A percentile compares a stretch with the other conserved stretches of the same genome.
Conservation (phyloP, 495 filamentous ascomycete genomes). For the Penicillium canescens region DNA sequence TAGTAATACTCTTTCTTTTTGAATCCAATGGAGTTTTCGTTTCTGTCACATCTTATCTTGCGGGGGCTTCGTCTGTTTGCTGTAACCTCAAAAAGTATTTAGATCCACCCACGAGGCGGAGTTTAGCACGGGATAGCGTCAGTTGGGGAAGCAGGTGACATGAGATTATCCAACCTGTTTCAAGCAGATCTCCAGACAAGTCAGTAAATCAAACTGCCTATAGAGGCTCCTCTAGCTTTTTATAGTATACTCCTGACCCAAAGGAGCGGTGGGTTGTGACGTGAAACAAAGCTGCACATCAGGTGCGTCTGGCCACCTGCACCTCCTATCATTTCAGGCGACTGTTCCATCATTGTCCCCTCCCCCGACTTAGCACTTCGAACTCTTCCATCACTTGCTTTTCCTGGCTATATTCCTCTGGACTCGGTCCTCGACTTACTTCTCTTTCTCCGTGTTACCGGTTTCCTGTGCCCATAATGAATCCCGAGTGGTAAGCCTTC, state of each 20-base stretch:
- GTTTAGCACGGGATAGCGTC: slow-evolving; percentile 9
- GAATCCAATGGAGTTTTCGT: background rate
- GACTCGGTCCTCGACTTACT: background rate
- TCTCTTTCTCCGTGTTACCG: background rate
- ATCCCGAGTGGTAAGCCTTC: slow-evolving; percentile 86
- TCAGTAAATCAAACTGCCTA: too few relatives aligned
- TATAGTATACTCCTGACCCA: background rate
- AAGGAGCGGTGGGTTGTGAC: slow-evolving; percentile 16
- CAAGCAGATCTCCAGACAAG: background rate
- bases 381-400: slow-evolving; percentile 5
- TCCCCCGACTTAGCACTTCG: slow-evolving; percentile 8
- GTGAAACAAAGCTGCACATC: slow-evolving; percentile 36
- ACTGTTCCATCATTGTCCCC: slow-evolving; percentile 18
- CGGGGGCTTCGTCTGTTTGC: too few relatives aligned
- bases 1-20: background rate
- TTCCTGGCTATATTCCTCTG: background rate
- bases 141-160: slow-evolving; percentile 2
- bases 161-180: background rate
- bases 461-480: slow-evolving; percentile 61
- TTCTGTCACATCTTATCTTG: too few relatives aligned
- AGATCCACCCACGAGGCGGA: slow-evolving; percentile 13
- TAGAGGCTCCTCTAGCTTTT: too few relatives aligned
- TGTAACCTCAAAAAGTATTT: background rate
- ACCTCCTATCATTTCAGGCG: slow-evolving; percentile 40
- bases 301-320: slow-evolving; percentile 31